A percentile compares a stretch with the other conserved stretches of the same genome.
Evolutionary conservation across 2,329 filamentous ascomycete species (phyloP).

Genomic region (Colletotrichum cereale): DNA sequence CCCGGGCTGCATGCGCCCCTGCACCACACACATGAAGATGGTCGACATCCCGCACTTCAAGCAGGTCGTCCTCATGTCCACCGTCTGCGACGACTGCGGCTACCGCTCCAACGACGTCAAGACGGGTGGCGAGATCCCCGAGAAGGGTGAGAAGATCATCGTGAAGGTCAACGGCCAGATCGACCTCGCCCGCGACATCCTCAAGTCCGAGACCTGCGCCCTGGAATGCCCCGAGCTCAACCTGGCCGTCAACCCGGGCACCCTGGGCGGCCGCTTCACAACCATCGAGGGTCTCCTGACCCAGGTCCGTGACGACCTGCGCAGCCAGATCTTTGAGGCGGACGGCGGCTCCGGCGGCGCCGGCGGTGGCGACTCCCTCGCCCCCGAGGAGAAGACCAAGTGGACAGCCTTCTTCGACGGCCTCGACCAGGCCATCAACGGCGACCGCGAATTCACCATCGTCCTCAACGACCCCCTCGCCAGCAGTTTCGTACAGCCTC

Average conservation of each 20-base stretch:
- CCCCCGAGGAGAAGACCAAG: conserved; percentile 70
- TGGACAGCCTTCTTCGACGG: conserved; percentile 87
- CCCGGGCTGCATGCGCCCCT: conserved; percentile 88
- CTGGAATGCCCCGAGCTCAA: conserved; percentile 89
- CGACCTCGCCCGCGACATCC: conserved; percentile 91
- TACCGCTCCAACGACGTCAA: conserved; percentile 98
- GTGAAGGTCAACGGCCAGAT: conserved; percentile 73
- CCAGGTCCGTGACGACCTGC: conserved; percentile 91
- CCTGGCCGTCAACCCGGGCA: conserved; percentile 91
- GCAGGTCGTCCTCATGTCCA: conserved; percentile 96
- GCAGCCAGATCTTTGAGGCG: conserved; percentile 86
- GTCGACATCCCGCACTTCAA: conserved; percentile 98
- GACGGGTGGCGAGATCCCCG: conserved; percentile 92
- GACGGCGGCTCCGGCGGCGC: conserved; percentile 73
- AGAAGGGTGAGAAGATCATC: conserved; percentile 85
- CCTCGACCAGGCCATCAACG: conserved; percentile 82
- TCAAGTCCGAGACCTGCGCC: conserved; percentile 94
- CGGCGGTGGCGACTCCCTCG: conserved; percentile 82
- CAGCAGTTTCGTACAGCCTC: conserved; percentile 92
- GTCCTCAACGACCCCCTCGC: conserved; percentile 90
- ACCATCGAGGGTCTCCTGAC: conserved; percentile 95
- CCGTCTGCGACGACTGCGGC: conserved; percentile 90
- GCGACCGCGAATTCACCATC: conserved; percentile 84
- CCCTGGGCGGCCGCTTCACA: conserved; percentile 94
- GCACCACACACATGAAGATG: conserved; percentile 98